phyloP scores from a whole-genome alignment of 768 basidiomycete species.

The Pseudohyphozyma bogoriensis region DNA sequence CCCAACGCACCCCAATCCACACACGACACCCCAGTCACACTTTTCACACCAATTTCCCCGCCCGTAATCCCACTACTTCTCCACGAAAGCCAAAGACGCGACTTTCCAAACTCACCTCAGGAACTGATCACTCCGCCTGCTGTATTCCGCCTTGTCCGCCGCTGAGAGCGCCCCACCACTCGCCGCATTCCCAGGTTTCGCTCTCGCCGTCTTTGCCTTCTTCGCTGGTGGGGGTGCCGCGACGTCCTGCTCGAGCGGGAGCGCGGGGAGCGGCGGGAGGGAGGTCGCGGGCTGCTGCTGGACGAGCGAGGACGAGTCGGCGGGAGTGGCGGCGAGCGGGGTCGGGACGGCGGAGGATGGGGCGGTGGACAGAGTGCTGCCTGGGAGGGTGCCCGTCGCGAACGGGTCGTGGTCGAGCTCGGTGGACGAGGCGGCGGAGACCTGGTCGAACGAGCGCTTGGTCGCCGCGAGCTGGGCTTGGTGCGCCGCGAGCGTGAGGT shows the following conservation, averaged over 20 bases:
- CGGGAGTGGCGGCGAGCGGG: neutral
- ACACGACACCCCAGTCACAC: neutral
- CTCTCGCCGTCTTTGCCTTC: neutral
- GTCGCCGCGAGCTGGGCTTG: too few species aligned
- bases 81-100: neutral
- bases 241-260: neutral
- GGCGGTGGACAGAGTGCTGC: too few species aligned
- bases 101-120: neutral
- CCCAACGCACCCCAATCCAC: too few species aligned
- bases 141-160: neutral
- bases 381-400: slow-evolving; percentile 40
- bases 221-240: neutral
- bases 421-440: slow-evolving; percentile 36
- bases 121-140: slow-evolving; percentile 7
- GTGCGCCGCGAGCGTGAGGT: too few species aligned
- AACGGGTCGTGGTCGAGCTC: slow-evolving; percentile 43
- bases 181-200: neutral
- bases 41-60: neutral
- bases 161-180: neutral
- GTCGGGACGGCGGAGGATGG: slow-evolving; percentile 37
- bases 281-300: neutral
- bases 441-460: neutral
- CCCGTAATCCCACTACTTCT: neutral
- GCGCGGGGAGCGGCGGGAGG: neutral
- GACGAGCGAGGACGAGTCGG: too few species aligned